Evolutionary conservation across 108 stramenopile genomes (phyloP).

Genomic region (Aureococcus anophagefferens): DNA sequence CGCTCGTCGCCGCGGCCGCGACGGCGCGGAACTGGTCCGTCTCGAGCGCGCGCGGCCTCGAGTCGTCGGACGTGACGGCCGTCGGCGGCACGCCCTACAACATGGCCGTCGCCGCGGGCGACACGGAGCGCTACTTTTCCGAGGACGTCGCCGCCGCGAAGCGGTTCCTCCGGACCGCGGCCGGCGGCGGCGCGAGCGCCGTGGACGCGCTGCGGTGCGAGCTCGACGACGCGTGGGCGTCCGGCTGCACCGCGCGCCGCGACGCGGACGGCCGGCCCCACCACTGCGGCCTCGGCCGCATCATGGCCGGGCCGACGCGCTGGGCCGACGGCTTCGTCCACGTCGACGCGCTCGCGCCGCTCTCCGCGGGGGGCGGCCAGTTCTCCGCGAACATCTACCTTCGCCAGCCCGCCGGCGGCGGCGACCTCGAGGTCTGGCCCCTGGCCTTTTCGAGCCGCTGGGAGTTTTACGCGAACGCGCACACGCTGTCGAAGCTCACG

Average conservation of each 20-base stretch:
- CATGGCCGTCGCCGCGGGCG: constrained; percentile 46
- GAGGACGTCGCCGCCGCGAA: constrained; percentile 6
- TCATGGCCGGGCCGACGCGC: constrained; percentile 81
- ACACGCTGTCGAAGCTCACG: constrained; percentile 23
- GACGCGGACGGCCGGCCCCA: constrained; percentile 30
- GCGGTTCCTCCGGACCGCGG: not conserved
- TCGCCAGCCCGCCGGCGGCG: constrained; percentile 45
- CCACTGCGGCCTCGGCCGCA: constrained; percentile 66
- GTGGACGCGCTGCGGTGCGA: constrained; percentile 61
- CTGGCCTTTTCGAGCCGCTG: constrained; percentile 24
- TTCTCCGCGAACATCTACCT: constrained; percentile 89
- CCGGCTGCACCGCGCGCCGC: constrained; percentile 21
- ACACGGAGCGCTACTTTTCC: constrained; percentile 5
- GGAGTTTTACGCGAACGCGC: constrained; percentile 34
- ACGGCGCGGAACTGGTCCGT: constrained; percentile 57
- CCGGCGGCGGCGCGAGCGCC: not conserved
- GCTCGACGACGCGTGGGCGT: constrained; percentile 63
- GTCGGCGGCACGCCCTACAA: constrained; percentile 70
- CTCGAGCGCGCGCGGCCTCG: constrained; percentile 51
- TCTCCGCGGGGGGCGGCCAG: constrained; percentile 47
- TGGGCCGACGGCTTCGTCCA: constrained; percentile 81
- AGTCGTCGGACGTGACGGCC: constrained; percentile 64
- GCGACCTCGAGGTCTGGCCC: constrained; percentile 32
- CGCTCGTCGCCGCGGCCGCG: not conserved
- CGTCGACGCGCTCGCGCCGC: constrained; percentile 76